Percentiles rank a stretch among this genome's conserved stretches.
phyloP scores from a whole-genome alignment of 1,284 basidiomycete genomes.

The Chondrostereum purpureum region DNA sequence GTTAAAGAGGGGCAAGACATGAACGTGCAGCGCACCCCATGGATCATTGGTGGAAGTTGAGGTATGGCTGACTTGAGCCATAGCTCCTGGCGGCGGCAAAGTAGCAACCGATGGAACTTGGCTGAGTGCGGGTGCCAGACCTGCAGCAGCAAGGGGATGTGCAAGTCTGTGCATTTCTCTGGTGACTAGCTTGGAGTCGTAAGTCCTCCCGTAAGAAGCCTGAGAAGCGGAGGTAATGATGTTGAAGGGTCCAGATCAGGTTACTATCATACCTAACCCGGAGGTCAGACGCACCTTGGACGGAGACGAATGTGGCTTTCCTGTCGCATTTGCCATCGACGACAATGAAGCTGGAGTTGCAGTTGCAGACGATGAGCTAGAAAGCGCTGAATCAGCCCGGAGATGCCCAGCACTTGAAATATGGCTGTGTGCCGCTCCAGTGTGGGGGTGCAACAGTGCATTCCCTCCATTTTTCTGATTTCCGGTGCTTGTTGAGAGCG shows the following conservation, averaged over 20 bases:
- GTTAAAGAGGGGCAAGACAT: constrained; percentile 87
- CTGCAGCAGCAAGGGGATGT: constrained; percentile 29
- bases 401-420: not conserved
- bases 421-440: too few relatives aligned
- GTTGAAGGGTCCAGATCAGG: constrained; percentile 5
- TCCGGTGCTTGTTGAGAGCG: not conserved
- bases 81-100: constrained; percentile 29
- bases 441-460: too few relatives aligned
- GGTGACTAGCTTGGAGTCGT: constrained; percentile 65
- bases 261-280: constrained; percentile 1
- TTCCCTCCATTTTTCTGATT: too few relatives aligned
- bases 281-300: constrained; percentile 47
- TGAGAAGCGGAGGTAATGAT: constrained; percentile 16
- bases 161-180: constrained; percentile 72
- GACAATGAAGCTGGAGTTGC: not conserved
- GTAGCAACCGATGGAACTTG: constrained; percentile 29
- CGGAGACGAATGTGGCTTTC: constrained; percentile 38
- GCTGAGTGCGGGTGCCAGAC: constrained; percentile 32
- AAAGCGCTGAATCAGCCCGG: not conserved
- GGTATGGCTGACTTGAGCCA: constrained; percentile 30
- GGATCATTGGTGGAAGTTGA: constrained; percentile 48
- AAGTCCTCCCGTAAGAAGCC: constrained; percentile 57
- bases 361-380: not conserved
- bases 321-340: not conserved
- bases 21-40: constrained; percentile 80